phyloP scores from a whole-genome alignment of 805 yeast genomes.

The Wickerhamomyces queroliae region DNA sequence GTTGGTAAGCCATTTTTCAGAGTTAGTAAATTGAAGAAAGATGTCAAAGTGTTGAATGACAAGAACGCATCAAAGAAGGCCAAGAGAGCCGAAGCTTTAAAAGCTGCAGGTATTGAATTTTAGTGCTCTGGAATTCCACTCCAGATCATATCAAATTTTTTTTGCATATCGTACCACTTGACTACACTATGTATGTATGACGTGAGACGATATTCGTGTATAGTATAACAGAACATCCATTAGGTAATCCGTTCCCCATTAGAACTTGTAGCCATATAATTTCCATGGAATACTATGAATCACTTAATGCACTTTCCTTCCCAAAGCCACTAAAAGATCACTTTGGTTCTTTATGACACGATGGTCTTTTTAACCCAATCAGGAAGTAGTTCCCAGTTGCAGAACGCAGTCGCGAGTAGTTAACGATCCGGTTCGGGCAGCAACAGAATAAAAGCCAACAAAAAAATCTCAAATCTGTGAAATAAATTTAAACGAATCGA shows the following conservation, averaged over 20 bases:
- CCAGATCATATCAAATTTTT: no score
- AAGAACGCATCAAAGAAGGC: conserved; percentile 26
- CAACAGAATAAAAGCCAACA: background rate
- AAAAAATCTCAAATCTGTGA: background rate
- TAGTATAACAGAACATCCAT: no score
- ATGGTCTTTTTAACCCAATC: background rate
- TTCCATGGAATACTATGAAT: no score
- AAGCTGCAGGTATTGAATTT: conserved; percentile 32
- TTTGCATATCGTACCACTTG: no score
- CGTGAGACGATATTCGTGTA: no score
- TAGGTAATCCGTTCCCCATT: background rate
- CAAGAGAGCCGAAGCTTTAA: conserved; percentile 26
- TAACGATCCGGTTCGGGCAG: background rate
- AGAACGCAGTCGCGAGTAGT: background rate
- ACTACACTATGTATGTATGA: no score
- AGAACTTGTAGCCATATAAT: background rate
- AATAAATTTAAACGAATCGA: background rate
- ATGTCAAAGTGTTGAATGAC: conserved; percentile 25
- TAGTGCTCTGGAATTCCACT: conserved; percentile 10
- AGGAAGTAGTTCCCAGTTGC: background rate
- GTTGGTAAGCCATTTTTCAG: conserved; percentile 28
- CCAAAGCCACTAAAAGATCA: no score
- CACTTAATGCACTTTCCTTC: no score
- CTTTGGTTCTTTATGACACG: no score
- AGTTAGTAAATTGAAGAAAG: conserved; percentile 24